phyloP scores from a whole-genome alignment of 2,329 filamentous ascomycete species.

The Apiospora kogelbergensis region DNA sequence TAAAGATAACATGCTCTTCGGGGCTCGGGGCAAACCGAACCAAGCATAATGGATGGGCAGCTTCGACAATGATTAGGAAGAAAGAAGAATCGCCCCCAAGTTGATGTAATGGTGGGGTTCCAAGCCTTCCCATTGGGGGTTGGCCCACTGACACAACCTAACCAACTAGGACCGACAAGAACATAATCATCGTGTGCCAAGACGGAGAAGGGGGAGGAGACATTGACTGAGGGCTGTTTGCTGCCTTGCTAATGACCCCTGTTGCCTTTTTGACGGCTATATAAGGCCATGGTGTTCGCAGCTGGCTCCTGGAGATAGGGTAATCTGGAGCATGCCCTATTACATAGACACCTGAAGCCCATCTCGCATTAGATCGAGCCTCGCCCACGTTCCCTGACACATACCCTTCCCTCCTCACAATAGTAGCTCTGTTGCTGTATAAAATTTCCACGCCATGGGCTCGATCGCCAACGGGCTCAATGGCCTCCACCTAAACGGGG shows the following conservation, averaged over 20 bases:
- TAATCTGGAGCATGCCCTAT: too few relatives aligned
- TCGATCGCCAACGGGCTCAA: background rate
- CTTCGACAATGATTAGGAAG: background rate
- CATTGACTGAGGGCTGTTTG: background rate
- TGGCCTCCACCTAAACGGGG: background rate
- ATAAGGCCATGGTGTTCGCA: background rate
- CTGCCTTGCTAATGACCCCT: background rate
- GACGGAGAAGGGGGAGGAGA: background rate
- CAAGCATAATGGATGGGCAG: background rate
- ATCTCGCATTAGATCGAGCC: background rate
- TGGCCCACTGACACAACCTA: background rate
- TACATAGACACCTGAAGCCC: background rate
- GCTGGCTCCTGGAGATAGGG: background rate
- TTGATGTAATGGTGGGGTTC: background rate
- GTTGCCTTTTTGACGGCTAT: background rate
- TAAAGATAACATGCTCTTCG: background rate
- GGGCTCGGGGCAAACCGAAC: background rate
- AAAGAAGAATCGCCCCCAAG: background rate
- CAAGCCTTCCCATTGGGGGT: background rate
- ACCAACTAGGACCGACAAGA: background rate
- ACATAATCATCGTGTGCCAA: background rate
- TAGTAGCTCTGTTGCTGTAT: background rate
- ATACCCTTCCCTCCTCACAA: too few relatives aligned
- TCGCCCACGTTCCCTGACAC: background rate
- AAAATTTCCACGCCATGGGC: background rate